Evolutionary conservation across 805 yeast species (phyloP).

Genomic region (Grigorovia humatica): DNA sequence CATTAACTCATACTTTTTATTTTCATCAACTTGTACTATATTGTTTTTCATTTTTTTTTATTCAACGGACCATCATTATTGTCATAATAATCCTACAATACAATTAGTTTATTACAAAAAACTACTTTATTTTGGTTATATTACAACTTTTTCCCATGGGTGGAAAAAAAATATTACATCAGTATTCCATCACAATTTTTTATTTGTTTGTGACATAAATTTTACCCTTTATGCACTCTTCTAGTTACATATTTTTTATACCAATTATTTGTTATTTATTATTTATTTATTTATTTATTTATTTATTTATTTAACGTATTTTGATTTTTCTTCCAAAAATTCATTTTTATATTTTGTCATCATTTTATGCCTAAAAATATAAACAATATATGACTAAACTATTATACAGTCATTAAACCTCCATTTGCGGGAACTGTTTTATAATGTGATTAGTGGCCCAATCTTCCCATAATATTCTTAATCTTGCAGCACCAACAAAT

Average conservation of each 20-base stretch:
- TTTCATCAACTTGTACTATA: too few species aligned
- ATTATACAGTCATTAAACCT: slow-evolving; percentile 9
- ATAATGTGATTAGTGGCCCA: slow-evolving; percentile 44
- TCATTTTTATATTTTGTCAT: slow-evolving; percentile 1
- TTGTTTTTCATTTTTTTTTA: too few species aligned
- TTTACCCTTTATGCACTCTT: neutral
- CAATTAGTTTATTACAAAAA: too few species aligned
- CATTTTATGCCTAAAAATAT: neutral
- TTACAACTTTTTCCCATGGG: too few species aligned
- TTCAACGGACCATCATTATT: too few species aligned
- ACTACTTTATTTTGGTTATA: too few species aligned
- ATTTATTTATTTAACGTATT: slow-evolving; percentile 1
- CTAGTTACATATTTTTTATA: neutral
- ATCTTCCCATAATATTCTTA: slow-evolving; percentile 71
- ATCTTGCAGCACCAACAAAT: slow-evolving; percentile 70
- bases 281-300: neutral
- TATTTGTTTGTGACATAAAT: too few species aligned
- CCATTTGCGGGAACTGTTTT: slow-evolving; percentile 31
- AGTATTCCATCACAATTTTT: too few species aligned
- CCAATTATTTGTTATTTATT: neutral
- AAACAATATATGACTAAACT: neutral
- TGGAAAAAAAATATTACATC: too few species aligned
- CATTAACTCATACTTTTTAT: too few species aligned
- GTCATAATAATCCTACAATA: too few species aligned
- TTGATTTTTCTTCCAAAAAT: neutral